These are phyloP conservation scores for Calonectria hawksworthii DNA, from an alignment of 2,329 filamentous ascomycete genomes.

Conservation along the genomic window DNA sequence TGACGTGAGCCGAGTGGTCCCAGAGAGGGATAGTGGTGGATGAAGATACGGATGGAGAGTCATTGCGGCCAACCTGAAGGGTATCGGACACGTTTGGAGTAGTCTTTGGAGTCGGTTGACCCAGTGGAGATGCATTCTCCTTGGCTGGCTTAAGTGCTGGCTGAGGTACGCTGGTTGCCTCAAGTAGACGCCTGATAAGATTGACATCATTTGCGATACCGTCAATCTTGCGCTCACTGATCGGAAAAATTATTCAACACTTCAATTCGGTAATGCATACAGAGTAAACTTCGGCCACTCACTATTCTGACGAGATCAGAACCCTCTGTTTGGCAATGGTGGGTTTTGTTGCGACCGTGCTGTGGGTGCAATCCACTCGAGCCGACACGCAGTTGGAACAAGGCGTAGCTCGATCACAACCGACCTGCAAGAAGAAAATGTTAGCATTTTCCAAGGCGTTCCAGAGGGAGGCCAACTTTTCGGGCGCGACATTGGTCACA, in stretches of 20 bases:
- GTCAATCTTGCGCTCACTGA: conserved; percentile 56
- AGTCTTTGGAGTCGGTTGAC: not conserved
- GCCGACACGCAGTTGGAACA: conserved; percentile 51
- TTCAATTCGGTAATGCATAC: fast-evolving
- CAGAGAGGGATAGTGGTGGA: conserved; percentile 26
- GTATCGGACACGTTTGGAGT: too few relatives aligned
- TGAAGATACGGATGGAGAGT: not conserved
- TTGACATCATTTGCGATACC: conserved; percentile 51
- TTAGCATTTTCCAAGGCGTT: not conserved
- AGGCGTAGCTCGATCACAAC: conserved; percentile 37
- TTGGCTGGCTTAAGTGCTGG: not conserved
- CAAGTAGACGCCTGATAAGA: conserved; percentile 47
- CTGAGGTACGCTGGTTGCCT: conserved; percentile 31
- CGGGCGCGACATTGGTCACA: conserved; percentile 43
- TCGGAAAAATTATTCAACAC: fast-evolving
- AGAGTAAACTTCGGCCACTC: conserved; percentile 6
- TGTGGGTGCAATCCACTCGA: conserved; percentile 51
- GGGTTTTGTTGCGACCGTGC: conserved; percentile 42
- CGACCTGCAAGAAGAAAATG: conserved; percentile 20
- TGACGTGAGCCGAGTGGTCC: conserved; percentile 52
- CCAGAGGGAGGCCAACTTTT: conserved; percentile 27
- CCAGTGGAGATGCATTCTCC: too few relatives aligned
- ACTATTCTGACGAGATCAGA: conserved; percentile 55
- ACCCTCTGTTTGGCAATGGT: conserved; percentile 50
- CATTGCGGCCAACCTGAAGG: not conserved